Conservation (phyloP, 2,329 filamentous ascomycete species). For the Claviceps pazoutovae region DNA sequence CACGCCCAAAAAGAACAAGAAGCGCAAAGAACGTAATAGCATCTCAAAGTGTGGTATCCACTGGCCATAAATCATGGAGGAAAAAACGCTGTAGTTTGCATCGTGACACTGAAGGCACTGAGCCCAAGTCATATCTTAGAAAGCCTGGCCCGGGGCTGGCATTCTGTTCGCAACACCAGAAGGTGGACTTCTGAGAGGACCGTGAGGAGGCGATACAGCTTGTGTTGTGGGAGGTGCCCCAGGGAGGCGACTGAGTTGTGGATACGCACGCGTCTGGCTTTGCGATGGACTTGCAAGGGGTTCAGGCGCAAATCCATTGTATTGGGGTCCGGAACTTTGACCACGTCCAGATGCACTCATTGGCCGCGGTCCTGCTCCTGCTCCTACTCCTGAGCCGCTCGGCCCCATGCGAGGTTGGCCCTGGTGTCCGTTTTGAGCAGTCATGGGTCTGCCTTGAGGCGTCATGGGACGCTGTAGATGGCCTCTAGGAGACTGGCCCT, state of each 20-base stretch:
- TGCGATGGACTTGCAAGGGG: conserved; percentile 22
- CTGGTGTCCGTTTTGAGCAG: background rate
- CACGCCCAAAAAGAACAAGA: background rate
- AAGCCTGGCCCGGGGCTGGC: conserved; percentile 42
- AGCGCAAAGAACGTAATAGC: background rate
- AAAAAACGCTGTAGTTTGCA: conserved; percentile 15
- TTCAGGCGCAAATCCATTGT: conserved; percentile 13
- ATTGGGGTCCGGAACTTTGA: background rate
- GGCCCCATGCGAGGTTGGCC: conserved; percentile 4
- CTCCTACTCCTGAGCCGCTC: too few species aligned
- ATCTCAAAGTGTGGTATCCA: conserved; percentile 8
- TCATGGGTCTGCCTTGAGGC: conserved; percentile 10
- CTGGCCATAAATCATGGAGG: conserved; percentile 9
- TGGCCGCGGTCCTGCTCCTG: too few species aligned
- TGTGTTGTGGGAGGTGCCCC: conserved; percentile 35
- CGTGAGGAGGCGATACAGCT: conserved; percentile 16
- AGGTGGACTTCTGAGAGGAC: conserved; percentile 24
- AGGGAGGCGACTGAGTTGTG: conserved; percentile 28
- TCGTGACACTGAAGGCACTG: background rate
- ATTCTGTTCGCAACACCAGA: conserved; percentile 36
- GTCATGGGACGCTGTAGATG: conserved; percentile 21
- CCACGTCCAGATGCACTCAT: conserved; percentile 9
- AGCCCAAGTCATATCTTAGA: conserved; percentile 15
- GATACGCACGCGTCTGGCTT: conserved; percentile 27
- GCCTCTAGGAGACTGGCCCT: conserved; percentile 11